A percentile compares a stretch with the other conserved stretches of the same genome.
Conservation (phyloP, 176 grass and related monocot genomes). For the Paspalum notatum region DNA sequence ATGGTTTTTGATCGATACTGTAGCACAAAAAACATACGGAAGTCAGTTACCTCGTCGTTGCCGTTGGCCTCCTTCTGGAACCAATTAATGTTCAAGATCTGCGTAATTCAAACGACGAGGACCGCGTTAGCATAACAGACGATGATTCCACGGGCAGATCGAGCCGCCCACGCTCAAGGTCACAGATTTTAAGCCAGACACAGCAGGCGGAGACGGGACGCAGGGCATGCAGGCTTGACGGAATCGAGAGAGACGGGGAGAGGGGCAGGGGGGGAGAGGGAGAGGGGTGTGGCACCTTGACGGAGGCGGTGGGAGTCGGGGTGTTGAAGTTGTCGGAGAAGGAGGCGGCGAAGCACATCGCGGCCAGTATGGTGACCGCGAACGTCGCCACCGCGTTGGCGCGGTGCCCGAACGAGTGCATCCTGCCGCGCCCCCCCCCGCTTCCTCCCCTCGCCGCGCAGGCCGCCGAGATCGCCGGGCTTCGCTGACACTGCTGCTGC, state of each 20-base stretch:
- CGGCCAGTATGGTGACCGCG: conserved; percentile 81
- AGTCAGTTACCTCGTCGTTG: conserved; percentile 82
- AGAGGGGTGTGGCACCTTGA: conserved; percentile 58
- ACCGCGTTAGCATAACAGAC: conserved; percentile 12
- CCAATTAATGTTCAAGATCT: conserved; percentile 98
- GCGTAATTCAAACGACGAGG: background rate
- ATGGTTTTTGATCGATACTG: background rate
- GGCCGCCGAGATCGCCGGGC: conserved; percentile 17
- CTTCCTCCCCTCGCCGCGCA: background rate
- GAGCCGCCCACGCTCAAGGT: background rate
- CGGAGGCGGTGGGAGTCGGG: conserved; percentile 61
- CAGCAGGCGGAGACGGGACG: background rate
- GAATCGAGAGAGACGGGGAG: background rate
- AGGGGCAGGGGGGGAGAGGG: background rate
- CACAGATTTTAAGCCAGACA: background rate
- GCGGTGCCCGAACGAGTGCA: conserved; percentile 94
- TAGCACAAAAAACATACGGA: background rate
- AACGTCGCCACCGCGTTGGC: conserved; percentile 92
- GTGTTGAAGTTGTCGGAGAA: conserved; percentile 88
- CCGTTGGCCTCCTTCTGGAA: conserved; percentile 96
- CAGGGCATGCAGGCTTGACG: background rate
- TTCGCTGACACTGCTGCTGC: background rate
- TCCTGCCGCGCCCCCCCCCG: conserved; percentile 25
- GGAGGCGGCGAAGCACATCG: conserved; percentile 91
- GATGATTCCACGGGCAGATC: conserved; percentile 10